Conservation (phyloP, 106 monocot genomes). For the Dendrobium catenatum region DNA sequence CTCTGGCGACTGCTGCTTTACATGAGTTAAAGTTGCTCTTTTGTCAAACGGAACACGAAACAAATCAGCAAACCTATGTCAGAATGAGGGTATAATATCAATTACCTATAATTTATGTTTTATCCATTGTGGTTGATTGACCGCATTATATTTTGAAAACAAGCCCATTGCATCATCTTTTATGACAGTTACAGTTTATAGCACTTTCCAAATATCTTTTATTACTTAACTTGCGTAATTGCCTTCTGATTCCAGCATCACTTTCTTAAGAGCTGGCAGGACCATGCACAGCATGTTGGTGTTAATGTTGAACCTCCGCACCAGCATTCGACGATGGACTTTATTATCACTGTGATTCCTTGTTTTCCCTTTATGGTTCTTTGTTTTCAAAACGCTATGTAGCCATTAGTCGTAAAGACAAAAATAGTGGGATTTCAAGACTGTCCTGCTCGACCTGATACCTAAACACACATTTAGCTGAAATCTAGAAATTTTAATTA, state of each 20-base stretch:
- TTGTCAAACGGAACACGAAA: constrained; percentile 28
- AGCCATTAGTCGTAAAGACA: too few species aligned
- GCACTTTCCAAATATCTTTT: background rate
- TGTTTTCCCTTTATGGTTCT: background rate
- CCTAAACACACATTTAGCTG: too few species aligned
- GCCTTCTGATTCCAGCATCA: background rate
- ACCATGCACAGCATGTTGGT: background rate
- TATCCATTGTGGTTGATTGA: background rate
- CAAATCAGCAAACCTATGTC: constrained; percentile 32
- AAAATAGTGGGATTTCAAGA: too few species aligned
- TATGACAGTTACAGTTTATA: background rate
- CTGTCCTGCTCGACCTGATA: too few species aligned
- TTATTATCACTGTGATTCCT: background rate
- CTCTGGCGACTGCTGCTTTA: constrained; percentile 80
- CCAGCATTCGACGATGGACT: background rate
- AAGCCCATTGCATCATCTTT: background rate
- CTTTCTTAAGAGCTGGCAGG: background rate
- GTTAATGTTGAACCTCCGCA: background rate
- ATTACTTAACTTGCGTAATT: background rate
- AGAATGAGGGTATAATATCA: constrained; percentile 57
- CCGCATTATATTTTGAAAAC: background rate
- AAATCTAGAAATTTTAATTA: too few species aligned
- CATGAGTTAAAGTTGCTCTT: constrained; percentile 84
- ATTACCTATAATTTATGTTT: background rate
- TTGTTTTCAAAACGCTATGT: background rate